A percentile compares a stretch with the other conserved stretches of the same genome.
phyloP scores from a whole-genome alignment of 495 filamentous ascomycete species.

The Aspergillus nidulans region DNA sequence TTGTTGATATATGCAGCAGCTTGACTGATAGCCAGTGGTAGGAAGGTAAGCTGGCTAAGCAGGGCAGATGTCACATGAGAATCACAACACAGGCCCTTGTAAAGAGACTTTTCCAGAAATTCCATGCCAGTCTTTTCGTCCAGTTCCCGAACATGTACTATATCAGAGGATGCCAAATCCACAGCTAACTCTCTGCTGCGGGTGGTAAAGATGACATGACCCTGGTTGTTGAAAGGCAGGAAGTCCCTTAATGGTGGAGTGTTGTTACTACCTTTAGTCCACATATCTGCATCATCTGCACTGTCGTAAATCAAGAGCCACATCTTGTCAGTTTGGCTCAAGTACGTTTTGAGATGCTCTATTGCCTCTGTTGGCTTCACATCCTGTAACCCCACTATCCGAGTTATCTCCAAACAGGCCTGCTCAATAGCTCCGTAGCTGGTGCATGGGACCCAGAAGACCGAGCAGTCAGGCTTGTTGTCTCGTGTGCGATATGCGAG shows the following conservation, averaged over 20 bases:
- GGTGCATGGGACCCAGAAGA: slow-evolving; percentile 4
- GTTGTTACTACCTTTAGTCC: neutral
- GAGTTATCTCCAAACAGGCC: neutral
- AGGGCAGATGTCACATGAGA: slow-evolving; percentile 21
- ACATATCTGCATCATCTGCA: slow-evolving; percentile 5
- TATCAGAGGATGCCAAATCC: neutral
- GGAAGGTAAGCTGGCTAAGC: slow-evolving; percentile 1
- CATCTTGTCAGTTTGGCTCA: neutral
- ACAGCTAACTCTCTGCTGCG: slow-evolving; percentile 1
- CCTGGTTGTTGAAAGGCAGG: neutral
- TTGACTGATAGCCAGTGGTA: slow-evolving; percentile 2
- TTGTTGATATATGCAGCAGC: neutral
- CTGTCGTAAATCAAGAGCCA: slow-evolving; percentile 7
- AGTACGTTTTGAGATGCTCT: neutral
- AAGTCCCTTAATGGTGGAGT: neutral
- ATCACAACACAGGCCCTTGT: slow-evolving; percentile 4
- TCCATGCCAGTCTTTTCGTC: neutral
- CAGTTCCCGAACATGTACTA: neutral
- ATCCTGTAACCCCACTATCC: neutral
- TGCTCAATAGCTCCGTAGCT: neutral
- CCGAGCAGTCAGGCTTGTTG: slow-evolving; percentile 15
- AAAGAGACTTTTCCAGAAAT: neutral
- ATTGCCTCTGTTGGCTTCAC: neutral
- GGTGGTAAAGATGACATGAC: neutral
- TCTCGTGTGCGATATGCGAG: slow-evolving; percentile 26